Evolutionary conservation across 2,329 filamentous ascomycete species (phyloP), one percentile per base, ranked within the genome.

Genomic region (Grosmannia penicillata): DNA sequence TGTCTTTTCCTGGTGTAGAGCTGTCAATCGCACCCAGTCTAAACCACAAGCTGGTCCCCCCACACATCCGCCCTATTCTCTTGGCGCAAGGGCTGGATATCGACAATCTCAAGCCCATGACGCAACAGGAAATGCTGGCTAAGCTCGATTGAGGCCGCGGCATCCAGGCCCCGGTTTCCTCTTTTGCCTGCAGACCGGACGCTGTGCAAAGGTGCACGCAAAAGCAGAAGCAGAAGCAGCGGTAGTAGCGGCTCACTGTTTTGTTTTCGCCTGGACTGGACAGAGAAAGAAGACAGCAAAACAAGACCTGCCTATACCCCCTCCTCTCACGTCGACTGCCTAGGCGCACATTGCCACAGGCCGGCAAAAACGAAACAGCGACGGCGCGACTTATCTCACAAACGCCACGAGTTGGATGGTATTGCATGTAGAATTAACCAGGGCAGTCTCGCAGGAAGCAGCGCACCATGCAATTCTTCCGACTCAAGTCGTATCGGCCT

Each of bases 41-140:
- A 56, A 98, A 98, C 64, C 69, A 76, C 53, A 78, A 85, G 59
- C 72, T 98, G 51, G 85, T 96, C 38, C 91, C 91, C 43, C 62
- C 72, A 46, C 87, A 96, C 59, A 75, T 86, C 51, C 78, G 78
- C 52, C 65, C 83, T 18, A 68, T 75, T 43, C 70, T 98, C 43
- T 74, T 74, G 45, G 70, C 78, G 34, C 78, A 77, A 52, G 87
- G 84, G 39, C 72, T 98, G 49, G 87, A 96, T 58, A 85, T 95
- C 53, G 85, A 95, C 61, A 87, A 87, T 59, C 83, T 98, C 61
- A 85, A 78, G 51, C 89, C 89, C 33, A 70, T 98, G 66, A 68
- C 81, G 53, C 93, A 86, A 68, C 81, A 91, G 53, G 85, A 95
- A 59, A 96, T 98, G 91, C 84, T 94, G 66, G 91, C 91, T 43